Evolutionary conservation across 2,329 filamentous ascomycete species (phyloP), one percentile per base, ranked within the genome.

Genomic region (Fusarium tuaranense): DNA sequence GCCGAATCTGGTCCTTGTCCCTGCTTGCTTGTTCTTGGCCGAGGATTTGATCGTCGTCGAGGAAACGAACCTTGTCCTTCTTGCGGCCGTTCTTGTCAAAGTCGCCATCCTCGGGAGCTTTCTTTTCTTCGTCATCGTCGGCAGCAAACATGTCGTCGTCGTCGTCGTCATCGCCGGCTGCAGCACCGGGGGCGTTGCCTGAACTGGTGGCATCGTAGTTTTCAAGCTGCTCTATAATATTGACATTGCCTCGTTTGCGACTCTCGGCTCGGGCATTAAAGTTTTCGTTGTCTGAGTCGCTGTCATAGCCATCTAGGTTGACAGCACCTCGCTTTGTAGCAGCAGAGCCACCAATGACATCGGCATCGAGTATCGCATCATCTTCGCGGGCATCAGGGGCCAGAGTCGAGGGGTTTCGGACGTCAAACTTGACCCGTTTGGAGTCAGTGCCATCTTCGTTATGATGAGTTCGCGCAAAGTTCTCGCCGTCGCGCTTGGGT

Each of bases 291-390:
- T 93, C 91, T 3, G 96, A 97, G 83, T 99, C 97, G 12, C 93
- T 97, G 77, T 98, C 96, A 84, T 98, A 99, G 61, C 97, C 97
- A 80, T 98, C 97, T 46, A 99, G 91, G 80, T 98, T 98, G 65
- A 99, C 94, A 0, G 96, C 97, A 76, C 96, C 96, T 72, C 97
- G 94, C 82, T 98, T 98, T 1, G 95, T 94, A 12, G 92, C 91
- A 2, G 90, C 90, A 20, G 91, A 88, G 2, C 92, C 93, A 18
- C 95, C 95, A 74, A 98, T 98, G 44, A 98, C 95, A 80, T 98
- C 97, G 25, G 95, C 95, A 61, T 97, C 94, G 10, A 99, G 89
- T 32, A 96, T 89, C 0, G 91, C 90, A 77, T 95, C 88, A 25
- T 84, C 91, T 74, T 93, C 93, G 3, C 90, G 89, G 2, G 91